Base-by-base conservation (phyloP, 192 early-diverging fungal species). In the Dimargaris cristalligena region DNA sequence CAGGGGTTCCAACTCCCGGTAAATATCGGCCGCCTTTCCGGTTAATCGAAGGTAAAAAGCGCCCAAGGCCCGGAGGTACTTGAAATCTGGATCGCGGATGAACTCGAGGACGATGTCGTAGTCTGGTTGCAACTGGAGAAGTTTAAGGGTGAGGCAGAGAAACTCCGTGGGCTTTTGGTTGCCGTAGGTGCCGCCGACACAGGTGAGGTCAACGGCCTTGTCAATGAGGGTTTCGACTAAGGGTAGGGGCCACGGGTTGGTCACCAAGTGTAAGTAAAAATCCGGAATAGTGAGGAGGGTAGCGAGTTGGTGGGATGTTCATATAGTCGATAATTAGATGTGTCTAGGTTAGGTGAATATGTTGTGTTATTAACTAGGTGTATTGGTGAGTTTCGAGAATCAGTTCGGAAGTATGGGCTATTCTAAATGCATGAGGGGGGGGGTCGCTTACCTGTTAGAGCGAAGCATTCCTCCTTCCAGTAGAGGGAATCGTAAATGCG, bases 391-490 rank as follows among this genome's bases (percentile, higher is more conserved):
- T n/a, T n/a, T n/a, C n/a, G n/a, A n/a, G n/a, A n/a, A n/a, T n/a
- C n/a, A n/a, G n/a, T n/a, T n/a, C n/a, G n/a, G n/a, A n/a, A n/a
- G n/a, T n/a, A n/a, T n/a, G n/a, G n/a, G n/a, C n/a, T n/a, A n/a
- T n/a, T n/a, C n/a, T n/a, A n/a, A n/a, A n/a, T n/a, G n/a, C n/a
- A n/a, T n/a, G n/a, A n/a, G n/a, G n/a, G n/a, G n/a, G n/a, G 11
- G 44, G 35, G n/a, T 4, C 0, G 33, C 29, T 58, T 71, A 86
- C 83, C 76, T 47, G 88, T 91, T 22, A 97, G 75, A 0, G 84
- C 92, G 76, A 97, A 99, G 71, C 91, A 94, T 28, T 86, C 79
- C 59, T 97, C 90, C 63, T 99, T 99, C 94, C 92, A 99, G 72
- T 93, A 99, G 2, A 87, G 68, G 34, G 83, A 88, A 59, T 95